Base-by-base conservation (phyloP, 495 filamentous ascomycete genomes). In the Aspergillus wentii region DNA sequence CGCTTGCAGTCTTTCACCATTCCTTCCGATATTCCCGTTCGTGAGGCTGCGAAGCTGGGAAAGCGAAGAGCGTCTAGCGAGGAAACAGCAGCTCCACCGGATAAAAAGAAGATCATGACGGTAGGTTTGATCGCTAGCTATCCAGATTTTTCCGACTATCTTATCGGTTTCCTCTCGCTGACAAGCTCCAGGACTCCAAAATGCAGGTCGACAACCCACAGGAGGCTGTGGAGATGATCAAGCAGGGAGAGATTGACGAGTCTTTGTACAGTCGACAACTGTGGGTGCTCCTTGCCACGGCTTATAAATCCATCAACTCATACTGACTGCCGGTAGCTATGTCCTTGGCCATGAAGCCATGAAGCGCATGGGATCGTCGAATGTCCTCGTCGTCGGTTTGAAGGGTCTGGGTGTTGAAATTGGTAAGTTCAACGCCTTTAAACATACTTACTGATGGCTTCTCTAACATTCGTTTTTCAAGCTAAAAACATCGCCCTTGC, bases 401-500 rank as follows among this genome's bases (percentile, higher is more conserved):
- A 88, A 89, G 58, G 92, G 94, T 14, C 76, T 99, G 21, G 94
- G 94, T 66, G 89, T 95, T 33, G 94, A 99, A 66, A 95, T 99
- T 54, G 78, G 78, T 81, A 59, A 46, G 73, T 59, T 42, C 37
- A 11, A 25, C 17, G n/a, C 9, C 29, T 15, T n/a, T n/a, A n/a
- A n/a, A n/a, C n/a, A n/a, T n/a, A n/a, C n/a, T n/a, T n/a, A n/a
- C n/a, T n/a, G n/a, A n/a, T n/a, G n/a, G n/a, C n/a, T n/a, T n/a
- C n/a, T n/a, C n/a, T n/a, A n/a, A n/a, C n/a, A n/a, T n/a, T n/a
- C n/a, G n/a, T n/a, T n/a, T n/a, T n/a, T n/a, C n/a, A n/a, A 81
- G 91, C 94, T 47, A 99, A 99, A 74, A 97, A 99, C 50, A 86
- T 99, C 57, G 94, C 92, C 21, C 85, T 99, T 48, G 94, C 94